Base-by-base conservation (phyloP, 352 stramenopile species). In the Phytophthora fragariaefolia region DNA sequence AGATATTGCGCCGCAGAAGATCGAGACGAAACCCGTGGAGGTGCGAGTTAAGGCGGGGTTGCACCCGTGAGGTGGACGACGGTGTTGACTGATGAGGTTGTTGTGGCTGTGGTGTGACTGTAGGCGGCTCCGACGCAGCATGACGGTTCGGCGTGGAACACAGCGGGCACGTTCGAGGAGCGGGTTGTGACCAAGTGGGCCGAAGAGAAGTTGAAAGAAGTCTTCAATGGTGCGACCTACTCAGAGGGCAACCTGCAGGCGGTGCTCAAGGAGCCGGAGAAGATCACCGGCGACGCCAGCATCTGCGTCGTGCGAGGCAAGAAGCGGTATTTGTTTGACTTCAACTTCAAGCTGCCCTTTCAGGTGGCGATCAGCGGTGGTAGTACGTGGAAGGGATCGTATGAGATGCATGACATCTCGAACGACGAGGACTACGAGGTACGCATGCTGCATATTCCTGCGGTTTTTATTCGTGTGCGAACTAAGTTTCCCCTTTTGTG, bases 1-100 rank as follows among this genome's bases (percentile, higher is more conserved):
- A 57, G 98, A 99, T 75, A 98, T 95, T 64, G 85, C 87, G 30
- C 90, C 88, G 0, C 88, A 96, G 76, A 93, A 94, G 69, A 88
- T 94, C 32, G 80, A 89, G 50, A 53, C 71, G 1, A 75, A 79
- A 13, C 75, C 74, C 0, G 73, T 76, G 0, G 40, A 53, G 46
- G 74, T 79, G 60, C 60, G 66, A 63, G 66, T 61, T 36, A 18
- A 12, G 18, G 18, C n/a, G 15, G 28, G 42, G 13, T 8, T 43
- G 38, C n/a, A n/a, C n/a, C n/a, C n/a, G n/a, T n/a, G n/a, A n/a
- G n/a, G n/a, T n/a, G n/a, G n/a, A n/a, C n/a, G n/a, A n/a, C n/a
- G n/a, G n/a, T n/a, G n/a, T n/a, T n/a, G 8, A 50, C 18, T 54
- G 13, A 59, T 22, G 6, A 28, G 5, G 12, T 10, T 34, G 28